Conservation (phyloP, 129 eudicot species). For the Oenanthe sinensis region DNA sequence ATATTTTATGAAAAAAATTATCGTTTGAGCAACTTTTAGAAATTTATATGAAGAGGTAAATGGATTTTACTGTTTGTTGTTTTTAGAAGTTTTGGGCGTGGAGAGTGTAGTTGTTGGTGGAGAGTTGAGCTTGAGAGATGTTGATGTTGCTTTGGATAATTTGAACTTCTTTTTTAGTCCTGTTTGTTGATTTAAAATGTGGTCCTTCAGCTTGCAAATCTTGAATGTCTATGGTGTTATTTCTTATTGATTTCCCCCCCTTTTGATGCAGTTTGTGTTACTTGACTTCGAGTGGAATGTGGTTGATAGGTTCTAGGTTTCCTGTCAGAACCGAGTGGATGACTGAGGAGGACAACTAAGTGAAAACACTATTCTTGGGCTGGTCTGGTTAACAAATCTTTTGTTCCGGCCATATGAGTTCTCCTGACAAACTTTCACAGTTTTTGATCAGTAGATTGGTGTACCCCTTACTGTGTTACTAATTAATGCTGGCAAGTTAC, state of each 20-base stretch:
- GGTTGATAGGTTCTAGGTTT: slow-evolving; percentile 9
- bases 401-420: background rate
- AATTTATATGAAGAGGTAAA: background rate
- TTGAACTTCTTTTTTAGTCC: background rate
- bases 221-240: background rate
- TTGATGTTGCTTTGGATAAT: background rate
- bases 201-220: background rate
- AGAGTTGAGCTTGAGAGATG: background rate
- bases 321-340: background rate
- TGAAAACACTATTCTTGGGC: background rate
- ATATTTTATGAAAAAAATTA: background rate
- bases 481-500: background rate
- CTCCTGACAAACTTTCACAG: background rate
- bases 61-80: background rate
- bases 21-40: background rate
- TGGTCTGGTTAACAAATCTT: background rate
- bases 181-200: background rate
- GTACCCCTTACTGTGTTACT: background rate
- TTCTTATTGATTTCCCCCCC: background rate
- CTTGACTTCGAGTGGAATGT: slow-evolving; percentile 1
- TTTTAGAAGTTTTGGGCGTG: background rate
- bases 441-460: background rate
- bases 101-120: background rate
- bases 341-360: background rate
- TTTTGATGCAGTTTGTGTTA: slow-evolving; percentile 6